These are phyloP conservation scores for Candida schatavii DNA, from an alignment of 805 yeast species.

Conservation along the genomic window DNA sequence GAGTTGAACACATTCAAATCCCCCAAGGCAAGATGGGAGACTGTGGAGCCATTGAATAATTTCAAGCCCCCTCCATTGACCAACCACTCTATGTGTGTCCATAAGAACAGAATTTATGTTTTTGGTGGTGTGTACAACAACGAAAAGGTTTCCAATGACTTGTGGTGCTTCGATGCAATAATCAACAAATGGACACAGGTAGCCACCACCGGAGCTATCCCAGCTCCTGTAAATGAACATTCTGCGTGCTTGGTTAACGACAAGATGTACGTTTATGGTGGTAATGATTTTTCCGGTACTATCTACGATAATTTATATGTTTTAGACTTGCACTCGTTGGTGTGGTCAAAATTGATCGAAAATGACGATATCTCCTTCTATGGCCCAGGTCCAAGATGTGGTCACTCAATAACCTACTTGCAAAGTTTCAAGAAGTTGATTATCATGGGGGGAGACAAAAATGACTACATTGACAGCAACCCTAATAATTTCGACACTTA, in stretches of 20 bases:
- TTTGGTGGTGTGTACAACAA: constrained; percentile 87
- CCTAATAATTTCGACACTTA: constrained; percentile 50
- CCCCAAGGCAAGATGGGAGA: constrained; percentile 82
- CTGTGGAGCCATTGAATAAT: constrained; percentile 51
- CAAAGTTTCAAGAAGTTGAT: constrained; percentile 64
- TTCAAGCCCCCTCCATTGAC: constrained; percentile 77
- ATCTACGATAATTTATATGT: constrained; percentile 66
- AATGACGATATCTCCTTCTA: constrained; percentile 36
- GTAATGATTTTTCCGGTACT: constrained; percentile 72
- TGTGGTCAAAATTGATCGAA: constrained; percentile 68
- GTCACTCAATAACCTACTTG: constrained; percentile 80
- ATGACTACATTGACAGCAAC: constrained; percentile 57
- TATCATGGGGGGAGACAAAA: constrained; percentile 89
- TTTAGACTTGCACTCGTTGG: constrained; percentile 67
- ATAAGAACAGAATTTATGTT: constrained; percentile 72
- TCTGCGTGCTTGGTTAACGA: constrained; percentile 78
- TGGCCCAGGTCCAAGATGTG: constrained; percentile 82
- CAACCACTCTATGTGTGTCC: constrained; percentile 85
- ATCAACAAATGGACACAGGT: constrained; percentile 68
- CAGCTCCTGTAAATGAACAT: constrained; percentile 90
- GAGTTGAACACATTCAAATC: constrained; percentile 84
- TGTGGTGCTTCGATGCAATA: constrained; percentile 77
- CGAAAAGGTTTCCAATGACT: constrained; percentile 64
- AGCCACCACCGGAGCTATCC: constrained; percentile 66
- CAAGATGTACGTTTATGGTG: constrained; percentile 83